These are phyloP conservation scores for Pseudoneurospora amorphoporcata DNA, from an alignment of 495 filamentous ascomycete genomes.

Conservation along the genomic window DNA sequence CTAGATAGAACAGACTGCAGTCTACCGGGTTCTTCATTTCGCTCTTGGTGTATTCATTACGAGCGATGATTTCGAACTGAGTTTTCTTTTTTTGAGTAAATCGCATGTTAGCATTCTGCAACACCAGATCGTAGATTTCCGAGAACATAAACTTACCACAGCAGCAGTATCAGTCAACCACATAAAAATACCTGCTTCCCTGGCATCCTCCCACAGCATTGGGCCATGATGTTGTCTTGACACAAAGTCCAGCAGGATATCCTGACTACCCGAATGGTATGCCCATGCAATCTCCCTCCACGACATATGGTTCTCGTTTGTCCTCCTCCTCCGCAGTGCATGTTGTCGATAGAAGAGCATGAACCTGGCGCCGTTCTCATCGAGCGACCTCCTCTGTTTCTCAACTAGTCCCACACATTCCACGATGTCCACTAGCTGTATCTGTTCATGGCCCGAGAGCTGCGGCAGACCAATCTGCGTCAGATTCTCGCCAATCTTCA, in stretches of 20 bases:
- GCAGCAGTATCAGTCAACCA: constrained; percentile 74
- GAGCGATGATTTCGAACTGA: constrained; percentile 81
- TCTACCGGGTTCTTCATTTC: constrained; percentile 89
- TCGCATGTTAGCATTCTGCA: neutral
- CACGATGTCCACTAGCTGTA: constrained; percentile 75
- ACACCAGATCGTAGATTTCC: neutral
- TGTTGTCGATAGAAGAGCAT: constrained; percentile 85
- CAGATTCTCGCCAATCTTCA: constrained; percentile 66
- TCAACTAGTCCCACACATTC: constrained; percentile 82
- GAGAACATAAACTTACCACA: constrained; percentile 45
- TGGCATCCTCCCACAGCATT: constrained; percentile 73
- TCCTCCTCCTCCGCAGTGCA: constrained; percentile 55
- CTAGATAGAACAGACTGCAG: constrained; percentile 85
- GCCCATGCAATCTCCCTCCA: constrained; percentile 97
- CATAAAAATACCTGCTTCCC: constrained; percentile 88
- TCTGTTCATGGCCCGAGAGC: constrained; percentile 80
- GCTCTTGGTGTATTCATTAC: constrained; percentile 84
- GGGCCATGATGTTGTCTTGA: constrained; percentile 65
- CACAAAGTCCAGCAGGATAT: constrained; percentile 85
- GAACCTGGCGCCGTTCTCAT: constrained; percentile 85
- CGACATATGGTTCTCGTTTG: constrained; percentile 58
- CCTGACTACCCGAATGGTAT: constrained; percentile 82
- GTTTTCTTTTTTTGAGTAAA: constrained; percentile 38
- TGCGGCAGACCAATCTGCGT: constrained; percentile 65
- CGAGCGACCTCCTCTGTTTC: constrained; percentile 82